Evolutionary conservation across 108 stramenopile species (phyloP).

Genomic region (Schizochytrium sp.): DNA sequence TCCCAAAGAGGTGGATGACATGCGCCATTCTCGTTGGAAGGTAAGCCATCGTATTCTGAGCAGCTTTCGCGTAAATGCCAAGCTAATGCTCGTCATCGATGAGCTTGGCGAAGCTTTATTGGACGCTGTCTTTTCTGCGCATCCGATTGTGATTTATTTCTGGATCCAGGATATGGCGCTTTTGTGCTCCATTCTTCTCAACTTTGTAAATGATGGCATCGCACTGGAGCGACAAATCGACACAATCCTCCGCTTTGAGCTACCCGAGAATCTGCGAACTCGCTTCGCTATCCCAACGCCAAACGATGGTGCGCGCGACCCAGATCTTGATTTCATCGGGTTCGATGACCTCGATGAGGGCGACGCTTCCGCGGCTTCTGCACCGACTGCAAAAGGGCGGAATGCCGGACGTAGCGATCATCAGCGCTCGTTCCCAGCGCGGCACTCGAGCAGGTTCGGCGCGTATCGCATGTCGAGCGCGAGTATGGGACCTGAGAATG

Average conservation of each 20-base stretch:
- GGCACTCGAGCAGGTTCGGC: no score
- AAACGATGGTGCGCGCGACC: not conserved
- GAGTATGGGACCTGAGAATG: no score
- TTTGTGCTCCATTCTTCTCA: not conserved
- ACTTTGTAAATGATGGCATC: not conserved
- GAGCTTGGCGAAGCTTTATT: not conserved
- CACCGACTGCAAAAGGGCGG: no score
- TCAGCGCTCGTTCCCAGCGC: no score
- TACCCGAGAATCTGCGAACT: not conserved
- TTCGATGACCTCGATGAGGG: no score
- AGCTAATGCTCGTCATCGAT: not conserved
- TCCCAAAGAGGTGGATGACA: not conserved
- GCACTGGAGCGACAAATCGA: not conserved
- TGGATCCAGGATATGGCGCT: conserved; percentile 16
- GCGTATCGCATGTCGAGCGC: no score
- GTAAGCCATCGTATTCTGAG: not conserved
- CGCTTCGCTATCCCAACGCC: not conserved
- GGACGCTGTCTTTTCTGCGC: not conserved
- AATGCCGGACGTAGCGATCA: no score
- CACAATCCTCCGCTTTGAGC: not conserved
- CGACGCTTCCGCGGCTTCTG: no score
- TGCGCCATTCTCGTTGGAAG: not conserved
- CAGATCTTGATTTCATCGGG: not conserved
- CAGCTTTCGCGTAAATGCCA: not conserved
- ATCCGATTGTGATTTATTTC: not conserved